Conservation (phyloP, 1,139 yeast species). For the Saccharomyces pastorianus region DNA sequence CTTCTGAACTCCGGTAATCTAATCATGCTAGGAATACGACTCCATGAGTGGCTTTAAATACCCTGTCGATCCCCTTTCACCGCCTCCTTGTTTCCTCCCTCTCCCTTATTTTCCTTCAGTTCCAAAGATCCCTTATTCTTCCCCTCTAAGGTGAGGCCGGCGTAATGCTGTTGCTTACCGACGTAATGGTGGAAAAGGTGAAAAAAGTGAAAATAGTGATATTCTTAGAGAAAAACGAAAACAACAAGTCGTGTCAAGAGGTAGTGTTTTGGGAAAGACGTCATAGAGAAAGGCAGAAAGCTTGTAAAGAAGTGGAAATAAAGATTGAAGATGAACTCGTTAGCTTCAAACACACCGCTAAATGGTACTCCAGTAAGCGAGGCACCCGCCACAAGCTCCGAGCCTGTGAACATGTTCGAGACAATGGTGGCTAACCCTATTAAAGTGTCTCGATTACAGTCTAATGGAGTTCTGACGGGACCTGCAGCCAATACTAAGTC, state of each 20-base stretch:
- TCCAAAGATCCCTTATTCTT: neutral
- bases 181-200: neutral
- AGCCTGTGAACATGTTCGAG: slow-evolving; percentile 16
- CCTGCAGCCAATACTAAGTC: slow-evolving; percentile 10
- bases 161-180: slow-evolving; percentile 1
- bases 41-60: neutral
- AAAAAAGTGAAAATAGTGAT: neutral
- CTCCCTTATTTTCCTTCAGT: neutral
- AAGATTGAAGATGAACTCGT: neutral
- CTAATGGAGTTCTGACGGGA: slow-evolving; percentile 21
- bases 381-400: neutral
- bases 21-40: neutral
- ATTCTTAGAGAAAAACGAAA: neutral
- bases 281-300: neutral
- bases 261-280: neutral
- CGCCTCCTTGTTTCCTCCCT: neutral
- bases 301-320: neutral
- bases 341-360: neutral
- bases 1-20: neutral
- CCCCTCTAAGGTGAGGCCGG: neutral
- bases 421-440: slow-evolving; percentile 26
- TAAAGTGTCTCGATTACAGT: slow-evolving; percentile 24
- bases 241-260: neutral
- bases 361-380: slow-evolving; percentile 2
- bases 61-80: neutral